phyloP scores from a whole-genome alignment of 352 stramenopile species.

The Globisporangium iwayamae region DNA sequence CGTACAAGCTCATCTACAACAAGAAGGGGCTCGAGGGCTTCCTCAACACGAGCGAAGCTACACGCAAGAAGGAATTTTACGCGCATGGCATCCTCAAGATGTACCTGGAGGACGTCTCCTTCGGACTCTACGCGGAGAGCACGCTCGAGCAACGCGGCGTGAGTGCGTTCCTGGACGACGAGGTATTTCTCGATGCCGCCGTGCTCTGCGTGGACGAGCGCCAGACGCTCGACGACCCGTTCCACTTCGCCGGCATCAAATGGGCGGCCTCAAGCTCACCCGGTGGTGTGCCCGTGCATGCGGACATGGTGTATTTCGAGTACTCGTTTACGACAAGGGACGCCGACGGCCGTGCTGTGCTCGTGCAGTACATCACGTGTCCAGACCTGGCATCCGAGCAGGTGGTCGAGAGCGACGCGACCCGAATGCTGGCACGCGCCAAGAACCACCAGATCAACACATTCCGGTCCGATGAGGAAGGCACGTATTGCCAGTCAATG shows the following conservation, averaged over 20 bases:
- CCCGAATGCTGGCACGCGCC: neutral
- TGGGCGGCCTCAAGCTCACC: slow-evolving; percentile 20
- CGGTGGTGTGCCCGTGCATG: neutral
- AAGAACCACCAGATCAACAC: slow-evolving; percentile 4
- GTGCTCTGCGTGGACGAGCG: slow-evolving; percentile 42
- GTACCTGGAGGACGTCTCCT: slow-evolving; percentile 27
- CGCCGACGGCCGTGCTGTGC: slow-evolving; percentile 12
- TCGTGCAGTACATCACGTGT: slow-evolving; percentile 16
- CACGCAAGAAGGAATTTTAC: slow-evolving; percentile 13
- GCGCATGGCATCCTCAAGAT: slow-evolving; percentile 13
- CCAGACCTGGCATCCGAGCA: slow-evolving; percentile 8
- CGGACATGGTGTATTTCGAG: slow-evolving; percentile 15
- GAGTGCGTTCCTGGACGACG: slow-evolving; percentile 19
- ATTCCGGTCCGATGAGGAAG: slow-evolving; percentile 11
- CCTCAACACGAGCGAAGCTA: slow-evolving; percentile 12
- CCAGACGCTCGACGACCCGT: slow-evolving; percentile 31
- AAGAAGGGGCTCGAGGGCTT: slow-evolving; percentile 33
- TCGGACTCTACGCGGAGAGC: slow-evolving; percentile 40
- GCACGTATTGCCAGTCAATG: slow-evolving; percentile 9
- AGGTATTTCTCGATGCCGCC: slow-evolving; percentile 33
- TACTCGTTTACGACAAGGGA: slow-evolving; percentile 11
- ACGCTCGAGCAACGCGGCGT: slow-evolving; percentile 39
- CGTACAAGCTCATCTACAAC: slow-evolving; percentile 25
- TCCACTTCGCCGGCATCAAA: slow-evolving; percentile 58
- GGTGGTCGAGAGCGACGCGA: slow-evolving; percentile 1